phyloP scores from a whole-genome alignment of 257 asterid genomes.

The Paulownia fortunei region DNA sequence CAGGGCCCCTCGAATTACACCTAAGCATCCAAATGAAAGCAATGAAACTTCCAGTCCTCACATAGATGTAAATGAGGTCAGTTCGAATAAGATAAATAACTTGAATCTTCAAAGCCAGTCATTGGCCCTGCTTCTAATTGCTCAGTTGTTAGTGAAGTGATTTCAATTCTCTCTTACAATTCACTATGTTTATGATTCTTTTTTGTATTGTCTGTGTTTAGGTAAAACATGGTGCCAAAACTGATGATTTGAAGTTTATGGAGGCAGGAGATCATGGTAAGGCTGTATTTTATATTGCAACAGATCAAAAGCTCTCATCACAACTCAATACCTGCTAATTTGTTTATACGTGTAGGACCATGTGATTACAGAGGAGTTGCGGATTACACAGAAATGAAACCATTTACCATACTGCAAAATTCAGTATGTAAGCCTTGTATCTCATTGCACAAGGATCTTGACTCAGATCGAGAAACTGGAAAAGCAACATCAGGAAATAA shows the following conservation, averaged over 20 bases:
- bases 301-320: not conserved
- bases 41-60: conserved; percentile 39
- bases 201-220: conserved; percentile 32
- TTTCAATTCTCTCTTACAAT: conserved; percentile 14
- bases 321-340: conserved; percentile 9
- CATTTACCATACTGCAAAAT: conserved; percentile 37
- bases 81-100: conserved; percentile 21
- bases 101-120: conserved; percentile 22
- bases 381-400: conserved; percentile 32
- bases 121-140: conserved; percentile 6
- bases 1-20: conserved; percentile 67
- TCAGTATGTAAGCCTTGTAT: conserved; percentile 68
- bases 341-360: conserved; percentile 38
- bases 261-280: conserved; percentile 55
- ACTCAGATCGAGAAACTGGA: conserved; percentile 41
- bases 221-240: conserved; percentile 42
- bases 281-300: conserved; percentile 13
- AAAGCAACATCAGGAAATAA: conserved; percentile 37
- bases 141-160: conserved; percentile 6
- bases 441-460: conserved; percentile 53
- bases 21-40: conserved; percentile 46
- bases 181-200: not conserved
- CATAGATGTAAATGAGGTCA: conserved; percentile 39
- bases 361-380: conserved; percentile 33
- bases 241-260: conserved; percentile 36